Evolutionary conservation across 495 filamentous ascomycete genomes (phyloP).

Genomic region (Apodospora peruviana): DNA sequence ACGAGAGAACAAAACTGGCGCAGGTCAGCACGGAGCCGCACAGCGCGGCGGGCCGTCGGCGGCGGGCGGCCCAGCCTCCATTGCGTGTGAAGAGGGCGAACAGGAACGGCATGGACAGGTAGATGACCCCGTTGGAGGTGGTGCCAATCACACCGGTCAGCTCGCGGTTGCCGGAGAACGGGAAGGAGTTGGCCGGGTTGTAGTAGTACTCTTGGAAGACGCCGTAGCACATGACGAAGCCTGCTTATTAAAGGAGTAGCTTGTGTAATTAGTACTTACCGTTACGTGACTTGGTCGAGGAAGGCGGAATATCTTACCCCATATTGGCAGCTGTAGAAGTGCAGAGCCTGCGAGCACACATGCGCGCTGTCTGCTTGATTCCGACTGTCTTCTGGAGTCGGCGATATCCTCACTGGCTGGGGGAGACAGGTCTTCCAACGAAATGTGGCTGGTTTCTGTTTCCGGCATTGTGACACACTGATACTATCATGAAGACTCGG

Average conservation of each 20-base stretch:
- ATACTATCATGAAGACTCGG: too few species aligned
- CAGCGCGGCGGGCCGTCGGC: neutral
- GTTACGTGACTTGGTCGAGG: neutral
- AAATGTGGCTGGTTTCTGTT: neutral
- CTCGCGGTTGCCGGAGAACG: neutral
- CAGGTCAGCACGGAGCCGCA: neutral
- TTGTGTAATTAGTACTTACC: neutral
- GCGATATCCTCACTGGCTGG: neutral
- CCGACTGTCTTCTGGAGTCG: neutral
- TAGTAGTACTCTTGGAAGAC: slow-evolving; percentile 5
- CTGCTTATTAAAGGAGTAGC: neutral
- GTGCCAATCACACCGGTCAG: slow-evolving; percentile 2
- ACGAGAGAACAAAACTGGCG: slow-evolving; percentile 1
- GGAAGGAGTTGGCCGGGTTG: neutral
- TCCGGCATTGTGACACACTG: neutral
- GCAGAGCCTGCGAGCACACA: neutral
- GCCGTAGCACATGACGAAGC: slow-evolving; percentile 2
- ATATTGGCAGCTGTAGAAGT: slow-evolving; percentile 3
- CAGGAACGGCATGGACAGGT: slow-evolving; percentile 2
- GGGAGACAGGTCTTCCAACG: neutral
- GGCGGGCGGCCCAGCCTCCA: neutral
- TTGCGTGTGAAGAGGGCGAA: slow-evolving; percentile 3
- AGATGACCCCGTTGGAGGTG: slow-evolving; percentile 5
- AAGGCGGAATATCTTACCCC: neutral
- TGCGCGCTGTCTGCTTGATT: neutral